Evolutionary conservation across 2,329 filamentous ascomycete genomes (phyloP).

Genomic region (Bipolaris victoriae): DNA sequence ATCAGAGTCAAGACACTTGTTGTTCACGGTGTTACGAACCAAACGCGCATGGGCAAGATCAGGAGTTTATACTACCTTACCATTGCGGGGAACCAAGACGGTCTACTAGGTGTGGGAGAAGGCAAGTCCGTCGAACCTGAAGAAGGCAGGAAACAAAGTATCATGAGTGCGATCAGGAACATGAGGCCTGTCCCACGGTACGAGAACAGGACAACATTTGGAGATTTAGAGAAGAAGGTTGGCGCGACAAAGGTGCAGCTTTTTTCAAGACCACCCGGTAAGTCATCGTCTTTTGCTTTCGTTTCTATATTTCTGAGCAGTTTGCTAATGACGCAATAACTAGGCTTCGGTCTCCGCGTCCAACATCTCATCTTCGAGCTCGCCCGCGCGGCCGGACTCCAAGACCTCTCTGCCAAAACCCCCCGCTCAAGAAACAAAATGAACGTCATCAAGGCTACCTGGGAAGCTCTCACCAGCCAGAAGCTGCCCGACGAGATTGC

Average conservation of each 20-base stretch:
- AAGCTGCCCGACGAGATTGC: conserved; percentile 88
- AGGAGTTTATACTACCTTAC: conserved; percentile 74
- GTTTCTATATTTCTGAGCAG: neutral
- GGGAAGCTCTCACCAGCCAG: conserved; percentile 82
- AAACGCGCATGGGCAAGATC: conserved; percentile 96
- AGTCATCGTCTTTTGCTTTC: conserved; percentile 29
- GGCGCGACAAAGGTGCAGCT: conserved; percentile 86
- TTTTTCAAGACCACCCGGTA: conserved; percentile 85
- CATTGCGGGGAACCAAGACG: conserved; percentile 85
- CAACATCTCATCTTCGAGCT: conserved; percentile 94
- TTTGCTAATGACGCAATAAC: neutral
- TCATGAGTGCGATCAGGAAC: conserved; percentile 82
- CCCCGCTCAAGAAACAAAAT: conserved; percentile 90
- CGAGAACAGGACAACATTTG: conserved; percentile 90
- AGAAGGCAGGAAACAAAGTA: conserved; percentile 73
- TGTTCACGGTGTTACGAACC: conserved; percentile 77
- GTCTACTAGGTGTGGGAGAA: conserved; percentile 85
- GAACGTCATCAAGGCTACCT: conserved; percentile 95
- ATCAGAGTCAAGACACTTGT: conserved; percentile 77
- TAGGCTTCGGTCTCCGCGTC: conserved; percentile 92
- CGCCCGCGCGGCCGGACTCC: conserved; percentile 83
- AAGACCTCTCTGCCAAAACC: conserved; percentile 83
- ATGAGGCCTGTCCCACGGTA: conserved; percentile 93
- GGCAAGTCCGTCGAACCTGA: conserved; percentile 80
- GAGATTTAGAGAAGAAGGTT: conserved; percentile 79